Evolutionary conservation across 2,329 filamentous ascomycete genomes (phyloP).

Genomic region (Intubia oerlemansii): DNA sequence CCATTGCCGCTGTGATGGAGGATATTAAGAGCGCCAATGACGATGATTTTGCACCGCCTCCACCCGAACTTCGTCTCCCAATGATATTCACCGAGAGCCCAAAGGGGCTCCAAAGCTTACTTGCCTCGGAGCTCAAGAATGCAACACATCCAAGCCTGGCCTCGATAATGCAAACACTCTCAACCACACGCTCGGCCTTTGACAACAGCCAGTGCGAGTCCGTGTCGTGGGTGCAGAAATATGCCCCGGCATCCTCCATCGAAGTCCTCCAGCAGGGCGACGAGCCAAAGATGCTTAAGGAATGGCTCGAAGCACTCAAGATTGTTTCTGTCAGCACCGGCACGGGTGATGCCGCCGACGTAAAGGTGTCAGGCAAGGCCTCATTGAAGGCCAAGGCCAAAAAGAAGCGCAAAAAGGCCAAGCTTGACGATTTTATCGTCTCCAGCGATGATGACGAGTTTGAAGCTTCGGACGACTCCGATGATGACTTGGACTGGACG

Average conservation of each 20-base stretch:
- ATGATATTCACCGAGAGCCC: too few species aligned
- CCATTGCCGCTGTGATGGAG: conserved; percentile 15
- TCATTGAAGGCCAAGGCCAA: conserved; percentile 10
- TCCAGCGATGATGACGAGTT: conserved; percentile 58
- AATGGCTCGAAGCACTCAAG: conserved; percentile 62
- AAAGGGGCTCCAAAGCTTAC: too few species aligned
- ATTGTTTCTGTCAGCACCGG: conserved; percentile 57
- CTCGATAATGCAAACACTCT: too few species aligned
- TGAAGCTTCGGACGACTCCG: conserved; percentile 7
- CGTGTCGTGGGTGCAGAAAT: conserved; percentile 62
- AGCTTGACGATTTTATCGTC: conserved; percentile 62
- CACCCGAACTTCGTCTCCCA: conserved; percentile 30
- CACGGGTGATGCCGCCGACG: conserved; percentile 14
- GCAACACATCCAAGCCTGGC: too few species aligned
- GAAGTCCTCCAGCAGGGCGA: conserved; percentile 57
- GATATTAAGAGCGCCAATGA: conserved; percentile 15
- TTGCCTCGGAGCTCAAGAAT: too few species aligned
- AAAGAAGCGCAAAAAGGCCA: conserved; percentile 51
- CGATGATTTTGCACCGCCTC: conserved; percentile 21
- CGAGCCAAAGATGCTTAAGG: conserved; percentile 48
- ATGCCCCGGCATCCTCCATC: conserved; percentile 45
- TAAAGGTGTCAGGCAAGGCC: conserved; percentile 10
- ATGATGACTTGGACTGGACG: conserved; percentile 37
- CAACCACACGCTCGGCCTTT: too few species aligned
- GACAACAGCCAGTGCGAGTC: conserved; percentile 59